phyloP scores from a whole-genome alignment of 495 filamentous ascomycete genomes.

The Durotheca rogersii region DNA sequence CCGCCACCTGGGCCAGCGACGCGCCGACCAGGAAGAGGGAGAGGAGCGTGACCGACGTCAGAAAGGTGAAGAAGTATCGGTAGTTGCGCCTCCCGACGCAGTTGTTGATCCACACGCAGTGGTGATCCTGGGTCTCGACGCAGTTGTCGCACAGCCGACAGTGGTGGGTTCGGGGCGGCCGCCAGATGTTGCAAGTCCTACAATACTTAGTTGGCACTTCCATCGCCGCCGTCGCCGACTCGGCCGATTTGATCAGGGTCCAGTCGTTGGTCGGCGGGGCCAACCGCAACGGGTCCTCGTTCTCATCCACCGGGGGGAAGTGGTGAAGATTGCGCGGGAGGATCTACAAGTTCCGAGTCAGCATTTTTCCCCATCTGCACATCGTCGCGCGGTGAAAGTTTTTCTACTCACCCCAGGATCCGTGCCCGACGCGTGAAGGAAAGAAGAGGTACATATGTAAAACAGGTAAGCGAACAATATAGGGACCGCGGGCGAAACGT shows the following conservation, averaged over 20 bases:
- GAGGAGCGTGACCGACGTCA: constrained; percentile 72
- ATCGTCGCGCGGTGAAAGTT: background rate
- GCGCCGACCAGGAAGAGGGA: constrained; percentile 73
- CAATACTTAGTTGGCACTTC: constrained; percentile 98
- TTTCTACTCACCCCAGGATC: constrained; percentile 79
- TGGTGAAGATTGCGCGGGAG: constrained; percentile 76
- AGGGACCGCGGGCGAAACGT: constrained; percentile 90
- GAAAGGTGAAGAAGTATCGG: constrained; percentile 93
- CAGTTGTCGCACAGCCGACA: constrained; percentile 97
- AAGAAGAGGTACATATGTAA: constrained; percentile 87
- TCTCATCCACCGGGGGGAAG: constrained; percentile 55
- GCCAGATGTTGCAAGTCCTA: constrained; percentile 95
- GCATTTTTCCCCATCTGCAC: background rate
- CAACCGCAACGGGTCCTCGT: constrained; percentile 74
- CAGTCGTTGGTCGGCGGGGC: constrained; percentile 87
- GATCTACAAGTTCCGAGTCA: constrained; percentile 55
- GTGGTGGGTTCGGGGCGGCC: constrained; percentile 91
- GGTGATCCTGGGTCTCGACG: constrained; percentile 95
- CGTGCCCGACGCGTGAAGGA: constrained; percentile 83
- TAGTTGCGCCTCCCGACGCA: constrained; percentile 97
- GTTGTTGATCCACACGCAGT: constrained; percentile 99
- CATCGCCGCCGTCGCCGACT: constrained; percentile 75
- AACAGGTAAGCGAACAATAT: constrained; percentile 89
- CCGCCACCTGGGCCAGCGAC: constrained; percentile 74
- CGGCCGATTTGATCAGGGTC: constrained; percentile 81